Evolutionary conservation across 2,329 filamentous ascomycete genomes (phyloP), one percentile per base, ranked within the genome.

Genomic region (Xylaria sp.): DNA sequence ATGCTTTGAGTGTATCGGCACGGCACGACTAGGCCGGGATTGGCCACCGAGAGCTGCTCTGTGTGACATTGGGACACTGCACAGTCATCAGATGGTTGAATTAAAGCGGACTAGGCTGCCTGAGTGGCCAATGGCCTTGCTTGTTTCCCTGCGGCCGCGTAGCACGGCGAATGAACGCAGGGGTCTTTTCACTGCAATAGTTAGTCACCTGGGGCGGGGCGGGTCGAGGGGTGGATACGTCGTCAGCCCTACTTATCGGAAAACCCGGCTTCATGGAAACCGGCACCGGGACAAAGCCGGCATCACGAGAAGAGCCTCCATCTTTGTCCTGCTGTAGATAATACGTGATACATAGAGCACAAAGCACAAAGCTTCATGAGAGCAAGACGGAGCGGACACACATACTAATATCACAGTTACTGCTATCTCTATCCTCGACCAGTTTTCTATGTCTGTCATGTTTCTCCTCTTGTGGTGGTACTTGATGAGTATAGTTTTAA

Each of bases 211-310:
- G 46, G 46, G 38, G 21, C 13, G 13, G 9, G 19, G 17, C 47
- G 51, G 49, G 49, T 55, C 21, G 25, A 44, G 9, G 29, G 52
- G 52, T 48, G 59, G 62, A 17, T 40, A 53, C 25, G 7, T 21
- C 10, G 55, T 64, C 63, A 67, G 65, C 65, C 65, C 58, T 67
- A 66, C 56, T 64, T 33, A 46, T 49, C 62, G 56, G 46, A 43
- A 47, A 58, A 58, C 27, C 21, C 62, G 54, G 62, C 58, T 62
- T 38, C 58, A 23, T 51, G 25, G 33, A 27, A n/a, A n/a, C n/a
- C n/a, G n/a, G 29, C 0, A 46, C 13, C 44, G 47, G 55, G 25
- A n/a, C n/a, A 47, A 53, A 52, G 27, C 13, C 51, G 57, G 57
- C 57, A 54, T 23, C 44, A 17, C 43, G 41, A 21, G 31, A 38